A percentile compares a stretch with the other conserved stretches of the same genome.
These are phyloP conservation scores for Neurospora sp. DNA, from an alignment of 2,329 filamentous ascomycete genomes.

Conservation along the genomic window DNA sequence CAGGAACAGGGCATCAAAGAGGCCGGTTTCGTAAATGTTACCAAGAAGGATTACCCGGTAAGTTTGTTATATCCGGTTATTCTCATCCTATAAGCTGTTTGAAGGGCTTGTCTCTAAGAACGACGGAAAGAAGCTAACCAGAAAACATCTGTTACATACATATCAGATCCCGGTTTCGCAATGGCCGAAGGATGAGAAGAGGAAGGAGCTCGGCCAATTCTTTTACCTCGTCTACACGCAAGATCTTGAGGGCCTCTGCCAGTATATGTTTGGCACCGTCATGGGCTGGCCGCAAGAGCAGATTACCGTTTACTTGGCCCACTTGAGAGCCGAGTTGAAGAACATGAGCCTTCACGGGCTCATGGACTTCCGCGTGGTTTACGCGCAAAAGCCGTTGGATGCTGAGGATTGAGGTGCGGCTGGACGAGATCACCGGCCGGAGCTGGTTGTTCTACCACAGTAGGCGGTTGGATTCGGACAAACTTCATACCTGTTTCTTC, in stretches of 20 bases:
- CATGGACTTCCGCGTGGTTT: conserved; percentile 1
- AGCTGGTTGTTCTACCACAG: too few species aligned
- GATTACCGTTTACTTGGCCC: conserved; percentile 11
- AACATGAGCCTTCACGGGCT: conserved; percentile 6
- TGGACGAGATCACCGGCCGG: too few species aligned
- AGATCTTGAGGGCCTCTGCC: background rate
- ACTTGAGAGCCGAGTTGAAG: conserved; percentile 9
- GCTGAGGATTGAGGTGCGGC: background rate
- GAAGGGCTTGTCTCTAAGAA: conserved; percentile 1
- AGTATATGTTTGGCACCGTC: background rate
- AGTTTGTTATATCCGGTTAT: background rate
- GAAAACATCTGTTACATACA: background rate
- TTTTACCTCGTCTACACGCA: background rate
- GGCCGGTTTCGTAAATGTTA: conserved; percentile 9
- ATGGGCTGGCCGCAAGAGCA: conserved; percentile 14
- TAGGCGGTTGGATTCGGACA: too few species aligned
- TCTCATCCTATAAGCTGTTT: background rate
- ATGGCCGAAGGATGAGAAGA: conserved; percentile 7
- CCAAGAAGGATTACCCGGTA: conserved; percentile 5
- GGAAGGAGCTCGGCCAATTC: conserved; percentile 6
- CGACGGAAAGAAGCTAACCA: conserved; percentile 8
- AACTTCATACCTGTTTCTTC: too few species aligned
- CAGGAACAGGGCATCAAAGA: conserved; percentile 3
- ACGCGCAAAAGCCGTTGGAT: conserved; percentile 5
- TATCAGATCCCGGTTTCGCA: conserved; percentile 1